A percentile compares a stretch with the other conserved stretches of the same genome.
Conservation (phyloP, 2,329 filamentous ascomycete genomes). For the Alternaria viburni region DNA sequence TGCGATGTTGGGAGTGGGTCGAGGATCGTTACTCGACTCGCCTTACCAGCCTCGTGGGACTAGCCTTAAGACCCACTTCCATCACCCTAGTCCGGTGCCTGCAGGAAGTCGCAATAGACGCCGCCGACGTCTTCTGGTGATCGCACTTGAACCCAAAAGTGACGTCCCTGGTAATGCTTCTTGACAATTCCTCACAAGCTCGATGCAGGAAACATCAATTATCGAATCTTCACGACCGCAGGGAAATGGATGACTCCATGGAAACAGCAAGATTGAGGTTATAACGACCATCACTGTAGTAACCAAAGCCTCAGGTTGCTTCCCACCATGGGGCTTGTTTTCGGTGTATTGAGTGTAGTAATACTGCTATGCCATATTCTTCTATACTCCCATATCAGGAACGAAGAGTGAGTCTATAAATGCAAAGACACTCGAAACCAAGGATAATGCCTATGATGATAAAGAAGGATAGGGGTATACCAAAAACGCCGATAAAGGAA, state of each 20-base stretch:
- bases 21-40: background rate
- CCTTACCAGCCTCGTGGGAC: background rate
- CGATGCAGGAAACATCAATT: background rate
- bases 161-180: background rate
- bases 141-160: background rate
- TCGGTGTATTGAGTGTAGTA: background rate
- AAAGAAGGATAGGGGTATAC: slow-evolving; percentile 12
- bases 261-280: background rate
- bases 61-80: background rate
- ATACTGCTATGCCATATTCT: background rate
- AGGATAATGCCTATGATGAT: background rate
- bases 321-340: background rate
- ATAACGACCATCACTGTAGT: background rate
- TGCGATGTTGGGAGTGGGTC: background rate
- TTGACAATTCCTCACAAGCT: background rate
- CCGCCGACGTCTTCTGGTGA: background rate
- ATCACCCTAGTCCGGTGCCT: background rate
- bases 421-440: background rate
- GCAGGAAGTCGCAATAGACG: background rate
- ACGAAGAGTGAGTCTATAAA: background rate
- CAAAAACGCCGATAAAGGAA: background rate
- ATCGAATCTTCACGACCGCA: background rate
- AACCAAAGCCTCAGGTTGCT: background rate
- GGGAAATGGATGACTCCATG: background rate
- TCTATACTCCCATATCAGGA: background rate